Base-by-base conservation (phyloP, 139 green algal species). In the Volvox reticuliferus region DNA sequence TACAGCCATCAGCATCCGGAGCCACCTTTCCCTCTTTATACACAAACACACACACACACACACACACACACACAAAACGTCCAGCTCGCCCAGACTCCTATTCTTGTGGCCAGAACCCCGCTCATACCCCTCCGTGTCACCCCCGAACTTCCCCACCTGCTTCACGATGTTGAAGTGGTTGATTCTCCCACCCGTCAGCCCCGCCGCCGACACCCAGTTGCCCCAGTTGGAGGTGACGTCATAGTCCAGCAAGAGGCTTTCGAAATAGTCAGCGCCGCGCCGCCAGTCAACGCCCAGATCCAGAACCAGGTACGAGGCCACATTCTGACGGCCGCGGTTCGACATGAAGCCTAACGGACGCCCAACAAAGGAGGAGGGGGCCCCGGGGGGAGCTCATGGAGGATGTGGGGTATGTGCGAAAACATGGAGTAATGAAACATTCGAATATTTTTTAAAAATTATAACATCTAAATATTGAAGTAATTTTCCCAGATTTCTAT, bases 141-240 rank as follows among this genome's bases (percentile, higher is more conserved):
- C 9, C 44, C 12, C 16, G 2, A 5, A 73, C 63, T n/a, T 30
- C 18, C 82, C 19, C 86, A 83, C 86, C 95, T 98, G 97, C 94
- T 99, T 99, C 35, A 90, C 95, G 94, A 99, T 98, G 96, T 99
- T 99, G 96, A 99, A 99, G 83, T 96, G 94, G 94, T 99, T 99
- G 89, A 99, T 83, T 30, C 97, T 94, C 0, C 97, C 97, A 13
- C 93, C 97, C 2, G 94, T 97, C 5, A 97, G 88, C 18, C 95
- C 95, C 0, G 97, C 96, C 12, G 96, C 96, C 0, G 96, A 83
- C 63, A 97, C 95, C 98, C 98, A 99, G 96, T 99, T 99, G 86
- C 97, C 98, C 94, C 97, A 99, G 93, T 99, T 99, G 88, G 93
- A 94, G 79, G 94, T 85, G 5, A 96, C 95, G 65, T 99, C 98